phyloP scores from a whole-genome alignment of 2,329 filamentous ascomycete species.

The Colletotrichum musicola region DNA sequence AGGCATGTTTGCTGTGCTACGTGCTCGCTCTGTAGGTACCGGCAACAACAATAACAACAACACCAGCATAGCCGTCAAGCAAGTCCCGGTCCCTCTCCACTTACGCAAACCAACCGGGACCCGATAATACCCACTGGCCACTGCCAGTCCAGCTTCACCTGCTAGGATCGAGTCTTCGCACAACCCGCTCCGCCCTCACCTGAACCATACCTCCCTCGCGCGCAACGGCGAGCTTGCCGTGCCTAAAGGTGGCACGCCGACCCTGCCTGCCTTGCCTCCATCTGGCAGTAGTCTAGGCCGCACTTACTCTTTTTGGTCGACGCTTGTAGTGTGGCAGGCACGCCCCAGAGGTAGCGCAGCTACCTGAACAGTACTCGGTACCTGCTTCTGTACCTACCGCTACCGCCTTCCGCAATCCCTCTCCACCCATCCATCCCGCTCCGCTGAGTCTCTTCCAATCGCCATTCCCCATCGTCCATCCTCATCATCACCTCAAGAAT shows the following conservation, averaged over 20 bases:
- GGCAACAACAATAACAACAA: not conserved
- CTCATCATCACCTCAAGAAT: conserved; percentile 20
- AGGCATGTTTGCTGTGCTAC: too few relatives aligned
- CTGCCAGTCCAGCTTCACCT: not conserved
- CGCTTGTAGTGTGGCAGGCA: conserved; percentile 21
- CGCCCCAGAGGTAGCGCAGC: not conserved
- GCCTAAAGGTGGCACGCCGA: not conserved
- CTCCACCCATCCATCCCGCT: conserved; percentile 13
- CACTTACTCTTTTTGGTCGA: conserved; percentile 33
- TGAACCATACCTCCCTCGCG: conserved; percentile 22
- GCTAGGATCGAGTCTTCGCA: conserved; percentile 7
- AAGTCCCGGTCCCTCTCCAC: conserved; percentile 18
- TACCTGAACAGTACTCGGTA: conserved; percentile 21
- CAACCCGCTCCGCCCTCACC: conserved; percentile 14
- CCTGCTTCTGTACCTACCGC: conserved; percentile 33
- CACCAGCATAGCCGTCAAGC: too few relatives aligned
- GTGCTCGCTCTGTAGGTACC: not conserved
- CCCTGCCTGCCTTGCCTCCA: conserved; percentile 15
- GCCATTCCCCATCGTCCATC: conserved; percentile 20
- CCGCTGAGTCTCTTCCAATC: not conserved
- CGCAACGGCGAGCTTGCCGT: conserved; percentile 10
- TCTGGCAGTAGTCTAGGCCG: conserved; percentile 21
- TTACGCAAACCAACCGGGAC: conserved; percentile 22
- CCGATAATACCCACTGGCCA: conserved; percentile 5
- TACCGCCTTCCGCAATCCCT: conserved; percentile 6